Evolutionary conservation across 805 yeast species (phyloP), one percentile per base, ranked within the genome.

Genomic region (Ogataea saltuana): DNA sequence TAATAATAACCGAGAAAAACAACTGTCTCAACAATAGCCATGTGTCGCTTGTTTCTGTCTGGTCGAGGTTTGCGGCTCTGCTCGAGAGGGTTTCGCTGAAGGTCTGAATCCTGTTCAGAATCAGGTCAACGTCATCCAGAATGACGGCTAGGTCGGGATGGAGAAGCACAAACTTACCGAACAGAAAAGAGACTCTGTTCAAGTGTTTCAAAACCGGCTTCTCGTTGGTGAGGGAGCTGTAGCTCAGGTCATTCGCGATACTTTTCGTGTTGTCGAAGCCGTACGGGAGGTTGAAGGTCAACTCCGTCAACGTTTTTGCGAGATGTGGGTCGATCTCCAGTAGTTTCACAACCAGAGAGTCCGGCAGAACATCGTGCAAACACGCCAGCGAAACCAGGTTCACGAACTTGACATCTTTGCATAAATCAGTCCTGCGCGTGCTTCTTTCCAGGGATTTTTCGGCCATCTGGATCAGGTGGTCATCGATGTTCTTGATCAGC

Each of bases 181-280:
- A 64, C 2, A 81, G 51, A 34, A 70, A 67, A 0, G 84, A 70
- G 16, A 81, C 48, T 34, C 72, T 64, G 54, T 70, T 78, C 33
- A 80, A 51, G 49, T 78, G 78, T 43, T 71, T 74, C 21, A 74
- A 46, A 1, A 71, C 70, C 0, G 84, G 83, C 2, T 42, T 51
- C 1, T 45, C 23, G 3, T 46, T 39, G 19, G 47, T 16, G 2
- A 47, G 8, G 1, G 16, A 17, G 1, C 45, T 15, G 25, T 46
- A 45, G 1, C 21, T 11, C 15, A 40, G 9, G 5, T 18, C 25
- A 2, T 21, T n/a, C 2, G 31, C 1, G 12, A 52, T 31, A 4
- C 39, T n/a, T 7, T 21, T 11, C 4, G 58, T 60, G 27, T 53
- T 50, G 9, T 56, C 47, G 12, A 60, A 36, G 4, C 65, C 66